A percentile compares a stretch with the other conserved stretches of the same genome.
These are phyloP conservation scores for Diaporthe eres DNA, from an alignment of 2,329 filamentous ascomycete genomes.

Conservation along the genomic window DNA sequence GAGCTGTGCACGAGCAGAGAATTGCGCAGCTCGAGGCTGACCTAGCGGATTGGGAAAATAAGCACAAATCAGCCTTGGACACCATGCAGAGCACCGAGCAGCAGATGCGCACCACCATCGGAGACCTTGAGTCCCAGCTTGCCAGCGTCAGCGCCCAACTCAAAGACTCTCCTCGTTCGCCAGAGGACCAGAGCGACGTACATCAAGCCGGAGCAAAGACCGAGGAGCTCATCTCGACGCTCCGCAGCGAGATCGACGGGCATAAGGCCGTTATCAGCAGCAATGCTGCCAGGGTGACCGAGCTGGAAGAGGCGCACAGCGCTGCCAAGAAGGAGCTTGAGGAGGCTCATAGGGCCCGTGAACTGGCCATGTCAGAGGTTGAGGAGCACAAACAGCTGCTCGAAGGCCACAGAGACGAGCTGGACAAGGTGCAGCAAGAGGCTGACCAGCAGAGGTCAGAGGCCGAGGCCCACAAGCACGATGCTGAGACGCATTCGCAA, in stretches of 20 bases:
- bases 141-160: conserved; percentile 36
- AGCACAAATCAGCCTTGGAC: conserved; percentile 79
- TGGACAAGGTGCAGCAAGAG: conserved; percentile 75
- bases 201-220: conserved; percentile 68
- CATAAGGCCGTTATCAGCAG: conserved; percentile 81
- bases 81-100: conserved; percentile 81
- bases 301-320: conserved; percentile 80
- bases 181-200: conserved; percentile 52
- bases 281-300: conserved; percentile 78
- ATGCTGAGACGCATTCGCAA: conserved; percentile 45
- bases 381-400: conserved; percentile 54
- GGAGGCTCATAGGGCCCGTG: conserved; percentile 72
- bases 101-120: conserved; percentile 79
- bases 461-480: conserved; percentile 57
- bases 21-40: conserved; percentile 79
- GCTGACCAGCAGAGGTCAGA: conserved; percentile 67
- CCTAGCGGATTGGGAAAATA: conserved; percentile 80
- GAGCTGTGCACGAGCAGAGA: conserved; percentile 65
- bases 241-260: conserved; percentile 84
- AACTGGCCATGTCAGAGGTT: conserved; percentile 62
- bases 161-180: conserved; percentile 20
- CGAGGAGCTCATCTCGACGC: conserved; percentile 68
- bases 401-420: conserved; percentile 64
- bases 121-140: conserved; percentile 75
- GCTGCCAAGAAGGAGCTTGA: conserved; percentile 78